phyloP scores from a whole-genome alignment of 2,329 filamentous ascomycete genomes.

The Hymenoscyphus scutula region DNA sequence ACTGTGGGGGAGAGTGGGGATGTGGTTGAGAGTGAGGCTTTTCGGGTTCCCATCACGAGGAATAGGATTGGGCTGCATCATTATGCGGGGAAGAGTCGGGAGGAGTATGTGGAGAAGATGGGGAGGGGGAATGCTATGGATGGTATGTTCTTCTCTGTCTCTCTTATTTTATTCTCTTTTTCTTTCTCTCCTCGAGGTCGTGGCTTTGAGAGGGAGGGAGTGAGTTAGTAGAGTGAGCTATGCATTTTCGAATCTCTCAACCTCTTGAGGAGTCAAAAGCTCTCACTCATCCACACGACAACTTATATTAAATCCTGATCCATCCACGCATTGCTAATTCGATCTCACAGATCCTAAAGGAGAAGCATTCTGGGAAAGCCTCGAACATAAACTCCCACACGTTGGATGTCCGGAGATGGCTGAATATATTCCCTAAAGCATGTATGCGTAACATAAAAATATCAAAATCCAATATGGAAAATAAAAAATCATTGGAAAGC shows the following conservation, averaged over 20 bases:
- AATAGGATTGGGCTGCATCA: slow-evolving; percentile 36
- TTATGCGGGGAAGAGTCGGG: slow-evolving; percentile 36
- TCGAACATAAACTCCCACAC: slow-evolving; percentile 29
- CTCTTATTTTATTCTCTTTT: neutral
- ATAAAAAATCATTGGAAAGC: too few relatives aligned
- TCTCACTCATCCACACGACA: too few relatives aligned
- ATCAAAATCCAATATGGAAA: too few relatives aligned
- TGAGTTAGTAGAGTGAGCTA: too few relatives aligned
- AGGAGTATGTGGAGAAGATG: slow-evolving; percentile 36
- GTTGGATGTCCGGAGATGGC: slow-evolving; percentile 32
- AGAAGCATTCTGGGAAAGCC: slow-evolving; percentile 32
- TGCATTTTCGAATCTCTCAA: too few relatives aligned
- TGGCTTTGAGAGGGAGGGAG: too few relatives aligned
- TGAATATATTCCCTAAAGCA: slow-evolving; percentile 26
- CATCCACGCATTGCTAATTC: too few relatives aligned
- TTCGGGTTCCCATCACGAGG: slow-evolving; percentile 31
- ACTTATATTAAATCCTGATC: too few relatives aligned
- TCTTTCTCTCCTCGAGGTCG: too few relatives aligned
- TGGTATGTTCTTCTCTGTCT: slow-evolving; percentile 6
- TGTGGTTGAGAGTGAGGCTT: slow-evolving; percentile 22
- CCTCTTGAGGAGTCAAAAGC: too few relatives aligned
- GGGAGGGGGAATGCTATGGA: slow-evolving; percentile 31
- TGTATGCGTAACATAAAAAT: too few relatives aligned
- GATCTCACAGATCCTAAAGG: slow-evolving; percentile 22
- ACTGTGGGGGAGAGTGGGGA: slow-evolving; percentile 33